A percentile compares a stretch with the other conserved stretches of the same genome.
These are phyloP conservation scores for Antitrichia curtipendula DNA, from an alignment of 225 moss, liverwort and hornwort genomes.

Conservation along the genomic window DNA sequence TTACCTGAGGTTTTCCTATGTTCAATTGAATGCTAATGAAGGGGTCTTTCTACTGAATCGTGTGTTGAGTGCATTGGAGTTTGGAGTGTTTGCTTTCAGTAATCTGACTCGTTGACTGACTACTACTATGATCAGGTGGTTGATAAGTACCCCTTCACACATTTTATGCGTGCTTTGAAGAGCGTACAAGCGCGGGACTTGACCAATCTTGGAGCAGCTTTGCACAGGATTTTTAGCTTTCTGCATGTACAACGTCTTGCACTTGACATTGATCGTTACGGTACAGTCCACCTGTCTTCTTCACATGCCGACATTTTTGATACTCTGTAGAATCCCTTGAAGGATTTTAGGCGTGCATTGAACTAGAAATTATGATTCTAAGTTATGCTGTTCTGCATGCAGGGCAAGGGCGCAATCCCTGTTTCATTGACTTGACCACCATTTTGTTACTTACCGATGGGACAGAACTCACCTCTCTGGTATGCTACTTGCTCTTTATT, in stretches of 20 bases:
- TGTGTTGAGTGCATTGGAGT: not conserved
- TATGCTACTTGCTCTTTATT: constrained; percentile 11
- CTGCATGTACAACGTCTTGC: constrained; percentile 82
- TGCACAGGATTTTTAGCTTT: constrained; percentile 94
- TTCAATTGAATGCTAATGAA: not conserved
- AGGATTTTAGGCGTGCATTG: not conserved
- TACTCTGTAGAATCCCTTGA: not conserved
- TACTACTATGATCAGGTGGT: constrained; percentile 53
- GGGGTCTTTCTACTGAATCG: not conserved
- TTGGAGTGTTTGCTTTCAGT: not conserved
- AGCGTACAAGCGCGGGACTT: constrained; percentile 94
- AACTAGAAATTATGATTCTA: not conserved
- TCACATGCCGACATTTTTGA: not conserved
- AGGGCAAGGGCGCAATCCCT: constrained; percentile 99
- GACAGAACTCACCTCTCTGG: constrained; percentile 92
- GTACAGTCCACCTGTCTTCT: constrained; percentile 17
- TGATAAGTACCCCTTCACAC: constrained; percentile 93
- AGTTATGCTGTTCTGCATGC: constrained; percentile 8
- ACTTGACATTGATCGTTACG: constrained; percentile 83
- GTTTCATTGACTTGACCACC: constrained; percentile 77
- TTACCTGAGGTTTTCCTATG: not conserved
- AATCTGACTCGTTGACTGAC: not conserved
- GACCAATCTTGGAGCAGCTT: constrained; percentile 90
- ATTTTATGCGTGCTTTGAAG: constrained; percentile 94
- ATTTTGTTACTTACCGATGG: constrained; percentile 97